These are phyloP conservation scores for Echinochloa phyllopogon DNA, from an alignment of 176 grass and related monocot genomes.

Conservation along the genomic window DNA sequence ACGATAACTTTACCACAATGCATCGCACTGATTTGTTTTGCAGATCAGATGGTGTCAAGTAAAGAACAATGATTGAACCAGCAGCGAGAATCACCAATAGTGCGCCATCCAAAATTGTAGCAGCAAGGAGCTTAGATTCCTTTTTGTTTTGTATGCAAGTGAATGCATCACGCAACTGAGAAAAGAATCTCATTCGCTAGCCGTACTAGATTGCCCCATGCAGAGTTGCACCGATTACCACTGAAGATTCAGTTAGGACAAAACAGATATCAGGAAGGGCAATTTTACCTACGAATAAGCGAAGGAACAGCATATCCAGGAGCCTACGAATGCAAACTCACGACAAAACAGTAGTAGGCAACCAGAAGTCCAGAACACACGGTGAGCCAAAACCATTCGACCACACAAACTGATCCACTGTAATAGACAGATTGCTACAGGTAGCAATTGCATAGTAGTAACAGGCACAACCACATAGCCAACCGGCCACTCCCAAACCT, in stretches of 20 bases:
- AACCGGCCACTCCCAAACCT: not conserved
- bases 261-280: not conserved
- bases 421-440: slow-evolving; percentile 13
- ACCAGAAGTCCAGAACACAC: not conserved
- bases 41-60: not conserved
- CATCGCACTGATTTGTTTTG: not conserved
- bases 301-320: not conserved
- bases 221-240: not conserved
- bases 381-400: not conserved
- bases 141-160: not conserved
- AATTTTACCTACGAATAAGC: not conserved
- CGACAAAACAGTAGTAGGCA: not conserved
- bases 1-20: too few species aligned
- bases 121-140: not conserved
- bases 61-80: not conserved
- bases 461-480: not conserved
- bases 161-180: not conserved
- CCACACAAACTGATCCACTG: not conserved
- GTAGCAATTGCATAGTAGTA: not conserved
- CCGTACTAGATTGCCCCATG: not conserved
- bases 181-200: too few species aligned
- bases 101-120: not conserved
- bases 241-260: not conserved
- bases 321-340: not conserved
- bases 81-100: not conserved